phyloP scores from a whole-genome alignment of 2,329 filamentous ascomycete species.

The Diaporthe longicolla region DNA sequence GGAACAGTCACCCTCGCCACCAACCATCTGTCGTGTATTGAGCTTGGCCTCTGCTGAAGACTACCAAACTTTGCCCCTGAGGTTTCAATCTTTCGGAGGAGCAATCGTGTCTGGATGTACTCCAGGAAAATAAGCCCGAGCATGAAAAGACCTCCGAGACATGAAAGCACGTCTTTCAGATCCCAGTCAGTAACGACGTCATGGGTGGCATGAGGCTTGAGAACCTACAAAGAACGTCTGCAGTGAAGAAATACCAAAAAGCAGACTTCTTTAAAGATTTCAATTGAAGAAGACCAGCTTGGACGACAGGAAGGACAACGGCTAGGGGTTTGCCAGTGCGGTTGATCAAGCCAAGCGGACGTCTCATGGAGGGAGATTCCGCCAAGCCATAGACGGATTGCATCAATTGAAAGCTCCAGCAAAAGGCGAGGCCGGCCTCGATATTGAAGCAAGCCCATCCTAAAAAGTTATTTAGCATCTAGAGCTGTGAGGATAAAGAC shows the following conservation, averaged over 20 bases:
- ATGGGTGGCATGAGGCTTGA: too few species aligned
- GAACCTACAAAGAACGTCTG: constrained; percentile 38
- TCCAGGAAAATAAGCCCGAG: constrained; percentile 39
- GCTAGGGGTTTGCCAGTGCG: constrained; percentile 33
- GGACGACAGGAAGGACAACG: constrained; percentile 12
- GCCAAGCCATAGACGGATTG: constrained; percentile 40
- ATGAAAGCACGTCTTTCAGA: constrained; percentile 19
- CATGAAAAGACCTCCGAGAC: constrained; percentile 22
- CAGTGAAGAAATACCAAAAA: constrained; percentile 28
- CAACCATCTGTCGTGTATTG: constrained; percentile 41
- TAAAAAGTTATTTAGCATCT: constrained; percentile 2
- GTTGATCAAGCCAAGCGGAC: constrained; percentile 27
- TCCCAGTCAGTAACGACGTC: neutral
- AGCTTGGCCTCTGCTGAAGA: constrained; percentile 36
- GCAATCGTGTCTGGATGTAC: constrained; percentile 37
- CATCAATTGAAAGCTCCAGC: constrained; percentile 39
- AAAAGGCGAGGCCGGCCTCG: constrained; percentile 36
- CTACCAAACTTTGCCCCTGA: constrained; percentile 36
- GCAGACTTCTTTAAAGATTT: constrained; percentile 24
- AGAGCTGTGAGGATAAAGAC: neutral
- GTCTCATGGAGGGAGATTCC: neutral
- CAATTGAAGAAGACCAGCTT: constrained; percentile 23
- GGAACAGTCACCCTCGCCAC: constrained; percentile 38
- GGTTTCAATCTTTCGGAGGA: constrained; percentile 35
- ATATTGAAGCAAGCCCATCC: constrained; percentile 39